Conservation (phyloP, 2,329 filamentous ascomycete genomes). For the Microsporum ferrugineum region DNA sequence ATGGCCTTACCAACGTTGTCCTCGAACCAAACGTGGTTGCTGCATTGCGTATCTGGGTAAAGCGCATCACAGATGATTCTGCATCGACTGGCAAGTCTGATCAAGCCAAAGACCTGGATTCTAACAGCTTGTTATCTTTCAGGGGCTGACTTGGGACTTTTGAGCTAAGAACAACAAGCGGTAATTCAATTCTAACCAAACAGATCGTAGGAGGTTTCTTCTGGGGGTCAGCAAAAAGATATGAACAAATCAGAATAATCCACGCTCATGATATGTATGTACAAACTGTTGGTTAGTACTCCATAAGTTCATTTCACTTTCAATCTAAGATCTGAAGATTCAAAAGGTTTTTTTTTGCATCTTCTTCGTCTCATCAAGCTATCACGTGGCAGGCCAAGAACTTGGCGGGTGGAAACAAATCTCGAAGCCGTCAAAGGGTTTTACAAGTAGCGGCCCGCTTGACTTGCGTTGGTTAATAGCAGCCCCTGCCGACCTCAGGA, state of each 20-base stretch:
- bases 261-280: background rate
- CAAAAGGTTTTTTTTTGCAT: no score
- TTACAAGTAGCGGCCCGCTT: no score
- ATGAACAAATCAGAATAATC: background rate
- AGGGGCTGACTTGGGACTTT: background rate
- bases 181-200: background rate
- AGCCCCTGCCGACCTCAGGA: no score
- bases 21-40: conserved; percentile 4
- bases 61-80: conserved; percentile 6
- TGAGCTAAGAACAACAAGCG: background rate
- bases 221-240: background rate
- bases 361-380: no score
- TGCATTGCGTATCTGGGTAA: conserved; percentile 5
- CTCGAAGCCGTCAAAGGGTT: no score
- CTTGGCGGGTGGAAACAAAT: no score
- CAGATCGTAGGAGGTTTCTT: background rate
- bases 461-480: no score
- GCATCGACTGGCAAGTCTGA: background rate
- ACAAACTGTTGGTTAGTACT: background rate
- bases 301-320: no score
- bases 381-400: no score
- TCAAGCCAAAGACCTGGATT: background rate
- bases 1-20: conserved; percentile 6
- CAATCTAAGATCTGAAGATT: no score
- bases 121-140: background rate